Evolutionary conservation across 1,284 basidiomycete species (phyloP).

Genomic region (Microbotryum violaceum): DNA sequence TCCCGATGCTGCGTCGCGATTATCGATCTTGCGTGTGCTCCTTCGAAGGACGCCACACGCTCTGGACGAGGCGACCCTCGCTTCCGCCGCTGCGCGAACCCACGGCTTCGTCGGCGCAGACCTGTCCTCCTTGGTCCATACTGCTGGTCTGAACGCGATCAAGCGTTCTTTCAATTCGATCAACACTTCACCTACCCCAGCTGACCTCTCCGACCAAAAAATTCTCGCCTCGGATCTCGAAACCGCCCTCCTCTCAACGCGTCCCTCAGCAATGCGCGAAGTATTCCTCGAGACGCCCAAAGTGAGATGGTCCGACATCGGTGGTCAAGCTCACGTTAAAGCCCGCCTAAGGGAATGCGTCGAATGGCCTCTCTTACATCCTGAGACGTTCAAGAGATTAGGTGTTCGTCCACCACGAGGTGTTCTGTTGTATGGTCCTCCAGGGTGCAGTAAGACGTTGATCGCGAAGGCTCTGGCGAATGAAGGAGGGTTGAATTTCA

Average conservation of each 20-base stretch:
- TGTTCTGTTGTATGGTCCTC: constrained; percentile 89
- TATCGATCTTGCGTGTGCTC: constrained; percentile 74
- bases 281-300: constrained; percentile 79
- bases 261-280: constrained; percentile 90
- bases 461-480: constrained; percentile 88
- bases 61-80: constrained; percentile 56
- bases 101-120: constrained; percentile 98
- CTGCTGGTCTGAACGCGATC: constrained; percentile 85
- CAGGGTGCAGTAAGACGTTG: constrained; percentile 94
- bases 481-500: constrained; percentile 92
- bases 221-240: constrained; percentile 53
- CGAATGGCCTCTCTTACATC: constrained; percentile 88
- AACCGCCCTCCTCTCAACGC: constrained; percentile 64
- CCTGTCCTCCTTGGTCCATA: constrained; percentile 80
- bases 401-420: constrained; percentile 85
- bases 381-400: constrained; percentile 73
- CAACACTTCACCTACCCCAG: constrained; percentile 18
- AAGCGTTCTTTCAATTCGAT: constrained; percentile 50
- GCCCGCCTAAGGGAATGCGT: constrained; percentile 77
- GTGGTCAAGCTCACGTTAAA: constrained; percentile 71
- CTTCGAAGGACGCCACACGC: constrained; percentile 71
- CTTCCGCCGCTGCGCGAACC: constrained; percentile 63
- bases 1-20: constrained; percentile 73
- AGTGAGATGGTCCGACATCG: constrained; percentile 79
- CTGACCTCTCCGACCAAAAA: constrained; percentile 14